A percentile compares a stretch with the other conserved stretches of the same genome.
Evolutionary conservation across 1,139 yeast species (phyloP).

Genomic region (Diutina neorugosa): DNA sequence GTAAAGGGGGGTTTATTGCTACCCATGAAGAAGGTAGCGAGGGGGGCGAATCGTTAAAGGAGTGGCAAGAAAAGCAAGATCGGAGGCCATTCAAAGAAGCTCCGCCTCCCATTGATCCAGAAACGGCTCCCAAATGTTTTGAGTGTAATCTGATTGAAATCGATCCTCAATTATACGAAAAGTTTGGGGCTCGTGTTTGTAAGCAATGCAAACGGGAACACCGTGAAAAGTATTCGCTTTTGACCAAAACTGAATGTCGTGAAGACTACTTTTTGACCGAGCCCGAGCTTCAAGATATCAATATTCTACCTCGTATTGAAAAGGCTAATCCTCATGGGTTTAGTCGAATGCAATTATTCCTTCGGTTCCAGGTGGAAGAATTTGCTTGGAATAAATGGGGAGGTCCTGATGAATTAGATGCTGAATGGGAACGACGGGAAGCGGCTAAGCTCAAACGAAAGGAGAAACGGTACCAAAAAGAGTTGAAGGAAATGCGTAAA

Average conservation of each 20-base stretch:
- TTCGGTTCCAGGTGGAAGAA: slow-evolving; percentile 84
- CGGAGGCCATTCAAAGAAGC: slow-evolving; percentile 30
- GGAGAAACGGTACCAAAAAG: slow-evolving; percentile 66
- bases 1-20: slow-evolving; percentile 74
- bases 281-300: slow-evolving; percentile 70
- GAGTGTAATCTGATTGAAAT: slow-evolving; percentile 76
- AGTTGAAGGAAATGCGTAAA: slow-evolving; percentile 75
- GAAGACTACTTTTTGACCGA: slow-evolving; percentile 90
- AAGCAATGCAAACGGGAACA: slow-evolving; percentile 54
- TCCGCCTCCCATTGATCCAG: slow-evolving; percentile 63
- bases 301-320: slow-evolving; percentile 62
- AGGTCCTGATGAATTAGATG: slow-evolving; percentile 73
- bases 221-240: slow-evolving; percentile 81
- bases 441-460: slow-evolving; percentile 56
- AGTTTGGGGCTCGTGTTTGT: slow-evolving; percentile 67
- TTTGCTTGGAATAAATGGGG: slow-evolving; percentile 95
- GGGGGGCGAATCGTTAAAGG: slow-evolving; percentile 36
- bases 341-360: slow-evolving; percentile 83
- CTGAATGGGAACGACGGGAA: slow-evolving; percentile 86
- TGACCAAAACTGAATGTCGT: slow-evolving; percentile 91
- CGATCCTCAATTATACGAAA: slow-evolving; percentile 57
- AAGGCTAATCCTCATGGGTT: slow-evolving; percentile 94
- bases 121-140: slow-evolving; percentile 62
- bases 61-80: slow-evolving; percentile 57
- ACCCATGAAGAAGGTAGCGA: slow-evolving; percentile 13